Evolutionary conservation across 192 early-diverging fungal species (phyloP).

Genomic region (Coemansia sp.): DNA sequence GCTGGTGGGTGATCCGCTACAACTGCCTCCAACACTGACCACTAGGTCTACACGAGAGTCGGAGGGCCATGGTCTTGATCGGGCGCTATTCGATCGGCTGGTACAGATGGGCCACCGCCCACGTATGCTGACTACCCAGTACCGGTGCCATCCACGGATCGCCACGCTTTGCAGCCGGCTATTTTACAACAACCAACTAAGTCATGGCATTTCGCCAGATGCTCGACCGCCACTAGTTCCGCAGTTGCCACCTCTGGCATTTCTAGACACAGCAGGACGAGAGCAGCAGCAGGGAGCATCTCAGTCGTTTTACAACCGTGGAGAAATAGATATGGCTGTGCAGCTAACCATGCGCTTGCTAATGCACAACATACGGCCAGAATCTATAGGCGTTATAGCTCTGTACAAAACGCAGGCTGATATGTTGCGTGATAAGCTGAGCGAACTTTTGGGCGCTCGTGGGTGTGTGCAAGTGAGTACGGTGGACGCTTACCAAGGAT

Average conservation of each 20-base stretch:
- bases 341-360: conserved; percentile 28
- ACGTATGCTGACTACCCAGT: conserved; percentile 48
- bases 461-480: conserved; percentile 51
- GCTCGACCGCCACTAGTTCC: conserved; percentile 33
- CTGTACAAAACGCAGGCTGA: conserved; percentile 47
- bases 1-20: conserved; percentile 85
- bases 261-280: conserved; percentile 45
- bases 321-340: conserved; percentile 42
- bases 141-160: conserved; percentile 56
- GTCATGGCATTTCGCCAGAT: conserved; percentile 28
- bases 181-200: conserved; percentile 43
- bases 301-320: conserved; percentile 52
- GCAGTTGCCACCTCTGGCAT: conserved; percentile 37
- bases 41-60: conserved; percentile 46
- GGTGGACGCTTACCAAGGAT: conserved; percentile 60
- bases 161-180: conserved; percentile 46
- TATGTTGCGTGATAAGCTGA: conserved; percentile 42
- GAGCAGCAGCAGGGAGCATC: conserved; percentile 44
- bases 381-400: conserved; percentile 49
- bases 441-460: conserved; percentile 11
- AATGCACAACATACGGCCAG: conserved; percentile 16
- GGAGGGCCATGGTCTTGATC: conserved; percentile 64
- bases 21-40: conserved; percentile 80
- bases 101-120: conserved; percentile 50
- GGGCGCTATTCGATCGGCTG: conserved; percentile 80